These are phyloP conservation scores for Murraya koenigii DNA, from an alignment of 345 rosid species.

Conservation along the genomic window DNA sequence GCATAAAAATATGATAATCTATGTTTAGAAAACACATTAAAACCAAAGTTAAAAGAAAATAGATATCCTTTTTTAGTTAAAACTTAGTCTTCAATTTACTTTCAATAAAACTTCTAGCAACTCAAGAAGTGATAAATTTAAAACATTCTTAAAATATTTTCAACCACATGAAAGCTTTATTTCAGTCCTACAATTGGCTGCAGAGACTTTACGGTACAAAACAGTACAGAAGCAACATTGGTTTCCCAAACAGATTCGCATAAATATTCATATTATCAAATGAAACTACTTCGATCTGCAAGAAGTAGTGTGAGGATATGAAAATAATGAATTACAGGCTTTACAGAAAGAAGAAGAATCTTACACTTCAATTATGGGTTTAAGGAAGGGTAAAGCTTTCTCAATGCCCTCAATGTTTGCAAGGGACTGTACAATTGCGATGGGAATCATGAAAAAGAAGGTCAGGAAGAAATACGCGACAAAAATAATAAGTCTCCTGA, in stretches of 20 bases:
- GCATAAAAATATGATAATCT: slow-evolving; percentile 18
- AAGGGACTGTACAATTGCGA: slow-evolving; percentile 83
- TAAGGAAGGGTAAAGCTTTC: slow-evolving; percentile 78
- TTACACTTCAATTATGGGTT: slow-evolving; percentile 75
- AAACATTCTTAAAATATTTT: too few relatives aligned
- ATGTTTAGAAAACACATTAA: background rate
- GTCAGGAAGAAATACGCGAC: slow-evolving; percentile 86
- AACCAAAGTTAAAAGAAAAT: background rate
- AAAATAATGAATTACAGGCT: background rate
- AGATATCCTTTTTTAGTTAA: background rate
- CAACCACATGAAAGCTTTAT: background rate
- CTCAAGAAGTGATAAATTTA: background rate
- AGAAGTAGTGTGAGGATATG: background rate
- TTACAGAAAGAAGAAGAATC: slow-evolving; percentile 19
- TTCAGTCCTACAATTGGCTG: background rate
- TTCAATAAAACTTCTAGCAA: too few relatives aligned
- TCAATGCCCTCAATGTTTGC: slow-evolving; percentile 93
- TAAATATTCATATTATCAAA: background rate
- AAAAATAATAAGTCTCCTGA: slow-evolving; percentile 63
- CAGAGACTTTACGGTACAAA: background rate
- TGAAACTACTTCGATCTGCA: background rate
- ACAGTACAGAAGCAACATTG: background rate
- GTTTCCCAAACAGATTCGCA: background rate
- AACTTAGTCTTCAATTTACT: background rate
- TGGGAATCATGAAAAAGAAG: slow-evolving; percentile 96